Evolutionary conservation across 768 basidiomycete genomes (phyloP).

Genomic region (Macrolepiota albuminosa): DNA sequence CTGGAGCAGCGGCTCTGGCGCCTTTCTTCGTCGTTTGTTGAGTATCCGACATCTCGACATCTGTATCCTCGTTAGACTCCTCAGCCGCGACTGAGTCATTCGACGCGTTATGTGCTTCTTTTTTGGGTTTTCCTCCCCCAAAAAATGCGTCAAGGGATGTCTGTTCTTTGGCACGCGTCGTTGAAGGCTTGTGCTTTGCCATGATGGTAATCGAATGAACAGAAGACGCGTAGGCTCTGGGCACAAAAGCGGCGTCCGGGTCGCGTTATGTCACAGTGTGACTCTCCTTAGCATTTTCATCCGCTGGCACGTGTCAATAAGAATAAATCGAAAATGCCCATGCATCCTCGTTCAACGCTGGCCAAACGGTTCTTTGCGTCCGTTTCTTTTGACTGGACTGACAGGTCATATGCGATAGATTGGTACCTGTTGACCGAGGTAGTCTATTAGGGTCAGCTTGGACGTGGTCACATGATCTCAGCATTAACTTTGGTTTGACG

Average conservation of each 20-base stretch:
- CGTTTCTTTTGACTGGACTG: conserved; percentile 37
- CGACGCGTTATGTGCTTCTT: conserved; percentile 27
- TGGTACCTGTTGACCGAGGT: no score
- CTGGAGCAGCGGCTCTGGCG: conserved; percentile 40
- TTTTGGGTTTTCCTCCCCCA: conserved; percentile 29
- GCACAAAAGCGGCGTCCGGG: conserved; percentile 11
- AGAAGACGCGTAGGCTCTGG: conserved; percentile 7
- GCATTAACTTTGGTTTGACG: no score
- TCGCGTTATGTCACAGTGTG: conserved; percentile 20
- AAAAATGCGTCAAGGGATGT: conserved; percentile 55
- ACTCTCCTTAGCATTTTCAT: background rate
- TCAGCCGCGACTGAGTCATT: conserved; percentile 24
- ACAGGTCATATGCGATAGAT: conserved; percentile 46
- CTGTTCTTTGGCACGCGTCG: conserved; percentile 40
- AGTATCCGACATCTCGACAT: conserved; percentile 29
- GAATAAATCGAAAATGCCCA: background rate
- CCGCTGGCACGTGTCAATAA: background rate
- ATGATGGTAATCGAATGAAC: conserved; percentile 26
- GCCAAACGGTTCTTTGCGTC: conserved; percentile 29
- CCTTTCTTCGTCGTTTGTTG: conserved; percentile 26
- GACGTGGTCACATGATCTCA: no score
- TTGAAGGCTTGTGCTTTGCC: conserved; percentile 41
- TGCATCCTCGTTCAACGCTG: conserved; percentile 2
- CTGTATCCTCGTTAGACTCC: conserved; percentile 28
- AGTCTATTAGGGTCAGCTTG: no score